phyloP scores from a whole-genome alignment of 768 basidiomycete species.

The Sporobolomyces pararoseus region DNA sequence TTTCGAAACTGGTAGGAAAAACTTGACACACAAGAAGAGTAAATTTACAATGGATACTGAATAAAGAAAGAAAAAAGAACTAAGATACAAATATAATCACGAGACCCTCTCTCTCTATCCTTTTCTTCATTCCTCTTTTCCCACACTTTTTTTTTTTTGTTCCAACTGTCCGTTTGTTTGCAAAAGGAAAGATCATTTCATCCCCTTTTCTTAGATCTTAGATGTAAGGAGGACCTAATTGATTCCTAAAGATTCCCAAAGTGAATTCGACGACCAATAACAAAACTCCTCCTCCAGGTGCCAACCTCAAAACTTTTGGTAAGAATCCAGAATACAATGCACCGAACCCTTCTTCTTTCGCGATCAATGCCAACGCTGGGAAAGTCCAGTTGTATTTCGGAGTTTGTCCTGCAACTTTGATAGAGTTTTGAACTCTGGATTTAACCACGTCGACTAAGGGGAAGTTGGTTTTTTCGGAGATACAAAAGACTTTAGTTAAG shows the following conservation, averaged over 20 bases:
- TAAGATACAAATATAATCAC: not conserved
- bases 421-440: constrained; percentile 74
- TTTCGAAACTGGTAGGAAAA: not conserved
- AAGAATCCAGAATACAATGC: constrained; percentile 93
- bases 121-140: not conserved
- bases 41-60: constrained; percentile 21
- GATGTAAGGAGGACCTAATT: constrained; percentile 61
- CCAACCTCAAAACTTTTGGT: constrained; percentile 89
- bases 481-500: too few species aligned
- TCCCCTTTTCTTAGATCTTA: too few species aligned
- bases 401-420: constrained; percentile 57
- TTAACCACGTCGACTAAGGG: constrained; percentile 74
- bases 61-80: not conserved
- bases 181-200: too few species aligned
- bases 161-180: too few species aligned
- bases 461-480: too few species aligned
- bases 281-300: constrained; percentile 90
- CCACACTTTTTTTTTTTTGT: not conserved
- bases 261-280: constrained; percentile 90
- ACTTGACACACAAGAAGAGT: constrained; percentile 1
- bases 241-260: constrained; percentile 67
- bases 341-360: constrained; percentile 76
- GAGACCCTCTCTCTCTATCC: not conserved
- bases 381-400: constrained; percentile 96
- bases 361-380: constrained; percentile 74